Conservation (phyloP, 441 rosid genomes). For the Adansonia grandidieri region DNA sequence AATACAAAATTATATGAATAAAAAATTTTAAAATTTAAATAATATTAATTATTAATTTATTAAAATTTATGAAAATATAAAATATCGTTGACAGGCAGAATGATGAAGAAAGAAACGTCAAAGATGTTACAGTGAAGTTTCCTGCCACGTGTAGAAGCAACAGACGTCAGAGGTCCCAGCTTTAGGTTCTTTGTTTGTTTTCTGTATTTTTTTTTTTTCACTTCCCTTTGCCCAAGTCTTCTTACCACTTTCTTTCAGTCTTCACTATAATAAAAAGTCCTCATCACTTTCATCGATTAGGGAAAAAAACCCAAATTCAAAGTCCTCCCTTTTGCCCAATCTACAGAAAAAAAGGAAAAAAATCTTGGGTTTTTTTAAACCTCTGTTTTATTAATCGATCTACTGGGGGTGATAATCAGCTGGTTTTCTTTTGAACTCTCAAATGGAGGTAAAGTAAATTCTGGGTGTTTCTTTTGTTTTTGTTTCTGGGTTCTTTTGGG, state of each 20-base stretch:
- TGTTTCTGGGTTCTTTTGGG: background rate
- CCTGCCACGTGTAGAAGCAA: conserved; percentile 15
- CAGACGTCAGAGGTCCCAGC: background rate
- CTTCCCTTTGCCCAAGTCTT: conserved; percentile 12
- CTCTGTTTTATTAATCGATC: conserved; percentile 15
- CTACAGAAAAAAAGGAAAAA: conserved; percentile 15
- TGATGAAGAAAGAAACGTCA: background rate
- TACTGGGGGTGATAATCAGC: conserved; percentile 17
- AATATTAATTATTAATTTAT: no score
- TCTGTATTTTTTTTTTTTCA: background rate
- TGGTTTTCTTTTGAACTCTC: conserved; percentile 11
- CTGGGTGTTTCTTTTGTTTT: background rate
- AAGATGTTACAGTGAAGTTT: background rate
- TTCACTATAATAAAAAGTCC: conserved; percentile 14
- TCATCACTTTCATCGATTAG: conserved; percentile 1
- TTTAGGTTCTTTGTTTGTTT: background rate
- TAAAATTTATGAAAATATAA: no score
- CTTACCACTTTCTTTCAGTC: background rate
- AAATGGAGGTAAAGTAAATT: conserved; percentile 42
- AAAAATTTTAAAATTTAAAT: no score
- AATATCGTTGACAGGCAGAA: background rate
- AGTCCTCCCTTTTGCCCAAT: conserved; percentile 18
- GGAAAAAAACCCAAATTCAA: background rate
- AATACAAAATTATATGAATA: no score
- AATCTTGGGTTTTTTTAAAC: conserved; percentile 24